phyloP scores from a whole-genome alignment of 345 rosid species.

The Moringa oleifera region DNA sequence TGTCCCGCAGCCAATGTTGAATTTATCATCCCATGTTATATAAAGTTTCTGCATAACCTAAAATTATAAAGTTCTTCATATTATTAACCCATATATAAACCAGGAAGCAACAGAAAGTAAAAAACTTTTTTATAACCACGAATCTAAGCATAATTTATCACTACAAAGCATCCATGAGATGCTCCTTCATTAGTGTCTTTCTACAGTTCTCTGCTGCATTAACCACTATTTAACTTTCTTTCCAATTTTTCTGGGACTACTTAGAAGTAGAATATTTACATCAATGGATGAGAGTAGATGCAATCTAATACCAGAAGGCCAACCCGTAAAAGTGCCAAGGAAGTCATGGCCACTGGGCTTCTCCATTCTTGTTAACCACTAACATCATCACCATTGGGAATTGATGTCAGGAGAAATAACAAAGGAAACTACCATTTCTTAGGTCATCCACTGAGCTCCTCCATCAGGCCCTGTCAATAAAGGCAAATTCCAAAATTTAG shows the following conservation, averaged over 20 bases:
- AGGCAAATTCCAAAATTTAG: background rate
- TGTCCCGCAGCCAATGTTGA: too few species aligned
- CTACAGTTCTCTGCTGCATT: too few species aligned
- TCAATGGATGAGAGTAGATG: background rate
- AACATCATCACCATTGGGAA: background rate
- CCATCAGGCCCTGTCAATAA: constrained; percentile 79
- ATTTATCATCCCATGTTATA: too few species aligned
- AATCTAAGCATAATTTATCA: too few species aligned
- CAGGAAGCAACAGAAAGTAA: too few species aligned
- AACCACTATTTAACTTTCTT: background rate
- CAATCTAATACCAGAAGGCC: background rate
- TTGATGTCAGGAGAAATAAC: background rate
- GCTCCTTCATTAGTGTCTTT: too few species aligned
- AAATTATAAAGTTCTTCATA: too few species aligned
- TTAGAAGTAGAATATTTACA: background rate
- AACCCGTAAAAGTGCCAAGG: background rate
- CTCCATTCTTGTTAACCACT: too few species aligned
- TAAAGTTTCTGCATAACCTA: too few species aligned
- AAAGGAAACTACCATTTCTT: constrained; percentile 2
- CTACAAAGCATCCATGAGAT: too few species aligned
- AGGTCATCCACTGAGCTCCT: constrained; percentile 60
- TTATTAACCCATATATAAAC: too few species aligned
- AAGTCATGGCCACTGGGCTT: background rate
- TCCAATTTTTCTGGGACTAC: background rate
- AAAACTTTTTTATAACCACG: too few species aligned